phyloP scores from a whole-genome alignment of 257 asterid genomes.

The Przewalskia tangutica region DNA sequence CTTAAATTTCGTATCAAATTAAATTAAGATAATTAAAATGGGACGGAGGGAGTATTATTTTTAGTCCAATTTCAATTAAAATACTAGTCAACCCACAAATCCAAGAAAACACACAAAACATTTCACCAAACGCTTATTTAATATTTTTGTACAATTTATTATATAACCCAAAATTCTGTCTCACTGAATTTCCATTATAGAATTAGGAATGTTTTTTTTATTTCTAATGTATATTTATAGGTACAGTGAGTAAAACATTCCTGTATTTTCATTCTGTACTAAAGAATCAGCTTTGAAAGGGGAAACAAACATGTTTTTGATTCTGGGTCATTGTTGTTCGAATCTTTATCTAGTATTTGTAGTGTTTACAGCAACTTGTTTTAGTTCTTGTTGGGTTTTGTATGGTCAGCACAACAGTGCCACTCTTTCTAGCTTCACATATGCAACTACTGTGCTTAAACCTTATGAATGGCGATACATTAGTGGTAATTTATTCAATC shows the following conservation, averaged over 20 bases:
- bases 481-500: constrained; percentile 36
- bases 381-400: constrained; percentile 22
- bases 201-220: background rate
- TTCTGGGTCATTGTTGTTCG: constrained; percentile 32
- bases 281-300: background rate
- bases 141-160: background rate
- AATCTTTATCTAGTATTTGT: constrained; percentile 18
- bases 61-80: background rate
- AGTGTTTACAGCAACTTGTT: constrained; percentile 8
- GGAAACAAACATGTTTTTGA: background rate
- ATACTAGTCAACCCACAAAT: constrained; percentile 22
- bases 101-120: constrained; percentile 12
- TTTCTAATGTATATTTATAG: background rate
- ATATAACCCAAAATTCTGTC: background rate
- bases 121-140: constrained; percentile 8
- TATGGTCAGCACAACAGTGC: constrained; percentile 31
- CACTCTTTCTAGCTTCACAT: constrained; percentile 69
- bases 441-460: constrained; percentile 45
- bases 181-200: background rate
- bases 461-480: constrained; percentile 89
- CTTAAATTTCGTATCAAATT: too few relatives aligned
- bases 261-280: background rate
- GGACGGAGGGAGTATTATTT: background rate
- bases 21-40: too few relatives aligned
- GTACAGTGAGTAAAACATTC: constrained; percentile 3